Evolutionary conservation across 2,329 filamentous ascomycete genomes (phyloP).

Genomic region (Penicillium sp.): DNA sequence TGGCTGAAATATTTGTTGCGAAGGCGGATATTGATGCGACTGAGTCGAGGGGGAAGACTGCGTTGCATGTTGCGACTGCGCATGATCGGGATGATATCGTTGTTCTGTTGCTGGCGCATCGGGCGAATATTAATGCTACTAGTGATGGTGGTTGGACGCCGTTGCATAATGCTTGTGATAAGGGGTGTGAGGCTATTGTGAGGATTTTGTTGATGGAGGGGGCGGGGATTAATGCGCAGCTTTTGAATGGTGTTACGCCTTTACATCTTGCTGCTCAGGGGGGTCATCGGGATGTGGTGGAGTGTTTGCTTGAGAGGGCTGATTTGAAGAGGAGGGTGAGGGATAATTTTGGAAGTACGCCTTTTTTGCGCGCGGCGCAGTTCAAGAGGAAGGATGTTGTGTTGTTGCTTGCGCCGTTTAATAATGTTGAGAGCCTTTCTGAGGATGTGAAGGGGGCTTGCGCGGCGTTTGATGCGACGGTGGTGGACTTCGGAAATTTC

Average conservation of each 20-base stretch:
- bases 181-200: slow-evolving; percentile 49
- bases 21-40: slow-evolving; percentile 44
- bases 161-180: slow-evolving; percentile 56
- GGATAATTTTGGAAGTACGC: slow-evolving; percentile 44
- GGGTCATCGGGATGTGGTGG: slow-evolving; percentile 40
- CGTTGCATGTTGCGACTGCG: slow-evolving; percentile 53
- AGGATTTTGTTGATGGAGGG: slow-evolving; percentile 43
- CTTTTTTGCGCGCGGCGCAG: slow-evolving; percentile 43
- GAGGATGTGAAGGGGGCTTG: slow-evolving; percentile 48
- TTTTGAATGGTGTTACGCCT: slow-evolving; percentile 42
- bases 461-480: slow-evolving; percentile 53
- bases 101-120: slow-evolving; percentile 44
- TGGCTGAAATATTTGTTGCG: slow-evolving; percentile 51
- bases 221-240: slow-evolving; percentile 40
- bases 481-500: slow-evolving; percentile 55
- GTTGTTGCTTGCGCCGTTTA: slow-evolving; percentile 37
- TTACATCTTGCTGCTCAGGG: slow-evolving; percentile 44
- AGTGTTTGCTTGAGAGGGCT: slow-evolving; percentile 35
- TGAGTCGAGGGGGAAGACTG: slow-evolving; percentile 47
- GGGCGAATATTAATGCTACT: slow-evolving; percentile 49
- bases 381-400: slow-evolving; percentile 42
- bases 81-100: slow-evolving; percentile 43
- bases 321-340: slow-evolving; percentile 35
- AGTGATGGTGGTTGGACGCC: slow-evolving; percentile 56
- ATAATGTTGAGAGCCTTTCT: slow-evolving; percentile 38